Evolutionary conservation across 2,329 filamentous ascomycete species (phyloP), one percentile per base, ranked within the genome.

Genomic region (Epicoccum nigrum): DNA sequence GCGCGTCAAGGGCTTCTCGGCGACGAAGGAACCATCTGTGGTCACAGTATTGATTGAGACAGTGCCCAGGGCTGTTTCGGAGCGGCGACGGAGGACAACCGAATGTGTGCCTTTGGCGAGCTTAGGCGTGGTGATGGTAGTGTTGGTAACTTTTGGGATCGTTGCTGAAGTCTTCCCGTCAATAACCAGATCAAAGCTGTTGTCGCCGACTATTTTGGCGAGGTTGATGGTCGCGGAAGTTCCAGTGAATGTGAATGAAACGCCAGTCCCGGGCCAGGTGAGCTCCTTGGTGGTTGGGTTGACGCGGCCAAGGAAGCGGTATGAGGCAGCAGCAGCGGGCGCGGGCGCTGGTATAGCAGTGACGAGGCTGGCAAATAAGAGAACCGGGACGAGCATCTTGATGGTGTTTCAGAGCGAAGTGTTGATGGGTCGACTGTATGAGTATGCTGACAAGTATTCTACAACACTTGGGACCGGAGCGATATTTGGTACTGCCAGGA

Each of bases 191-290:
- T 72, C 64, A 16, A 69, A 61, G 53, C 69, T 72, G 52, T 70
- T 71, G 28, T 60, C 60, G 33, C 74, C 74, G 7, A 64, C 58
- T 6, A 70, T 59, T 1, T 62, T 58, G 23, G 75, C 55, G 8
- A 66, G 44, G 54, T 39, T 54, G 21, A 79, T 73, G 28, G 61
- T 70, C 9, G 75, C 76, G 1, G 70, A 67, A 4, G 72, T 74
- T 34, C 76, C 76, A 9, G 61, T 71, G 54, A 78, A 78, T 1
- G 64, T 67, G 48, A 78, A 77, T 0, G 70, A 64, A 2, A 79
- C 63, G 13, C 76, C 76, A 1, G 75, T 76, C 33, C 72, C 74
- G 0, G 76, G 73, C 76, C 76, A 78, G n/a, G 73, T 77, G 16
- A 78, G 64, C 58, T 77, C 71, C 37, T 69, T 71, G 6, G 74